Conservation (phyloP, 1,284 basidiomycete species). For the Moesziomyces globuligerus region DNA sequence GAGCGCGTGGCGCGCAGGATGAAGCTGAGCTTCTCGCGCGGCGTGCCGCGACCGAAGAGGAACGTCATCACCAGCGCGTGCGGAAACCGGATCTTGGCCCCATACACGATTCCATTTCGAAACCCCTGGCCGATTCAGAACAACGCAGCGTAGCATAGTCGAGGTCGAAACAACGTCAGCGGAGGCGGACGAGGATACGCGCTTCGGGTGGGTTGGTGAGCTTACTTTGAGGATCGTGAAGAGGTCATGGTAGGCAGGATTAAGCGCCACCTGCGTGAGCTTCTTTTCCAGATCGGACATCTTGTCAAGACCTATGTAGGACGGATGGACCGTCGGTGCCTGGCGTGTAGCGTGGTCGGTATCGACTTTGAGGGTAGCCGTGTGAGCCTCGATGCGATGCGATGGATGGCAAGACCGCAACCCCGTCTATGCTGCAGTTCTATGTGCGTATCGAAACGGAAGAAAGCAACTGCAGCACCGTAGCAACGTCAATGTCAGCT, state of each 20-base stretch:
- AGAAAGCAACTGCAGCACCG: not conserved
- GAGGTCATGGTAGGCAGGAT: slow-evolving; percentile 85
- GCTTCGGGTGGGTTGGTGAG: not conserved
- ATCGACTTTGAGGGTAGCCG: not conserved
- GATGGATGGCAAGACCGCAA: no score
- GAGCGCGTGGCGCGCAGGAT: slow-evolving; percentile 89
- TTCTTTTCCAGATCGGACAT: slow-evolving; percentile 44
- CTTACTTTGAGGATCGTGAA: slow-evolving; percentile 85
- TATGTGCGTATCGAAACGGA: not conserved
- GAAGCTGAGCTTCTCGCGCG: slow-evolving; percentile 72
- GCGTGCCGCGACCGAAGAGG: slow-evolving; percentile 73
- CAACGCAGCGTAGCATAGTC: no score
- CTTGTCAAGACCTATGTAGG: no score
- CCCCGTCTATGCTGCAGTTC: slow-evolving; percentile 3
- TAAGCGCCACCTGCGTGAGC: slow-evolving; percentile 59
- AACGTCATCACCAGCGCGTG: slow-evolving; percentile 99
- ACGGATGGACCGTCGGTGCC: not conserved
- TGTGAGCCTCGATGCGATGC: not conserved
- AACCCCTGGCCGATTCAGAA: no score
- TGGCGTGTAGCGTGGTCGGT: not conserved
- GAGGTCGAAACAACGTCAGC: not conserved
- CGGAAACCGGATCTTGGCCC: slow-evolving; percentile 92
- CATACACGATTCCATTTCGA: slow-evolving; percentile 94
- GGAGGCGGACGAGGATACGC: not conserved
- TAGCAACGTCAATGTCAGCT: no score